Evolutionary conservation across 768 basidiomycete species (phyloP).

Genomic region (Mycena floridula): DNA sequence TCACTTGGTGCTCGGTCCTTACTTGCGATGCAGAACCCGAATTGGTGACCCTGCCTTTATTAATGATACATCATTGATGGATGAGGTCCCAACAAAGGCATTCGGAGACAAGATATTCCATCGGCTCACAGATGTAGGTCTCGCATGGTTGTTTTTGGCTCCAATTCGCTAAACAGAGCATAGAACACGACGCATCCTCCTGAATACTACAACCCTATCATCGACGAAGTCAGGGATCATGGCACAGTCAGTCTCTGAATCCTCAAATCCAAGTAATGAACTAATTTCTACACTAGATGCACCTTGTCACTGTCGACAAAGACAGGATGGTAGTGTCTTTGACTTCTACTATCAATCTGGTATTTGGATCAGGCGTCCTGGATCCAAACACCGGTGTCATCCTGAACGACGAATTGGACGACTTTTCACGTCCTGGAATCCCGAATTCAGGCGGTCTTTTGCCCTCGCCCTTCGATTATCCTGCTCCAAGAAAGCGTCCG

Average conservation of each 20-base stretch:
- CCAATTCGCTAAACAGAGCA: neutral
- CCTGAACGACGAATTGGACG: conserved; percentile 82
- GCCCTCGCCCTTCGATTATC: conserved; percentile 78
- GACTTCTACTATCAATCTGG: conserved; percentile 63
- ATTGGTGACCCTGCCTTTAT: conserved; percentile 51
- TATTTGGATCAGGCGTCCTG: conserved; percentile 64
- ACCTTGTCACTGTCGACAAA: conserved; percentile 54
- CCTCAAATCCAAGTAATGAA: conserved; percentile 8
- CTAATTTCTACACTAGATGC: conserved; percentile 49
- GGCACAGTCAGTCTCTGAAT: conserved; percentile 43
- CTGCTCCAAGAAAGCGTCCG: conserved; percentile 61
- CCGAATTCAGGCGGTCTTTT: conserved; percentile 79
- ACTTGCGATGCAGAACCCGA: conserved; percentile 36
- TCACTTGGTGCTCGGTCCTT: neutral
- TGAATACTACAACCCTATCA: conserved; percentile 58
- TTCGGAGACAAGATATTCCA: conserved; percentile 39
- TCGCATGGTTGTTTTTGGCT: neutral
- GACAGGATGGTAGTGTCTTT: conserved; percentile 60
- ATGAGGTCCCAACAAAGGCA: conserved; percentile 42
- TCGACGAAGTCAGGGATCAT: conserved; percentile 55
- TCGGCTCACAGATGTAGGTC: conserved; percentile 56
- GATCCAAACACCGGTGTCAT: conserved; percentile 63
- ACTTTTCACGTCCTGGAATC: conserved; percentile 83
- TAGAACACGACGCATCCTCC: conserved; percentile 55
- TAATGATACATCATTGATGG: conserved; percentile 31